Percentiles rank a stretch among this genome's conserved stretches.
Evolutionary conservation across 176 grass and related monocot genomes (phyloP).

Genomic region (Pharus latifolius): DNA sequence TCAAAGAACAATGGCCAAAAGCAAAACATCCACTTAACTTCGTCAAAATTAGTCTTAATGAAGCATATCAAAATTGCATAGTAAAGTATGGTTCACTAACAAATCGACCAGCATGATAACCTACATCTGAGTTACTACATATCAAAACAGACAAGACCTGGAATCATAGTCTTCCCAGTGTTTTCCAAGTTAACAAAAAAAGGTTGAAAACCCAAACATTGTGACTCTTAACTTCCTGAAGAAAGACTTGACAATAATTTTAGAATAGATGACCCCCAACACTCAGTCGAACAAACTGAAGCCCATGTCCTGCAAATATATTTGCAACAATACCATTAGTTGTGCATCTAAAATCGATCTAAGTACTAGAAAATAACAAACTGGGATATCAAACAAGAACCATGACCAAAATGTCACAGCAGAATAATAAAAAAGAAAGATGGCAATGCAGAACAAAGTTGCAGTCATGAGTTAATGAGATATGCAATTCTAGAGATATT

Average conservation of each 20-base stretch:
- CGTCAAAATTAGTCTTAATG: neutral
- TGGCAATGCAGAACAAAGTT: no score
- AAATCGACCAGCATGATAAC: conserved; percentile 13
- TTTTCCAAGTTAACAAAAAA: conserved; percentile 10
- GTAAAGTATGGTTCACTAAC: conserved; percentile 16
- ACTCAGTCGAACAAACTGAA: conserved; percentile 41
- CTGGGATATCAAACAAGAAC: no score
- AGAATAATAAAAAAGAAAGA: no score
- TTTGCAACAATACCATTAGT: no score
- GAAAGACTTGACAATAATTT: neutral
- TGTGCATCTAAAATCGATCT: no score
- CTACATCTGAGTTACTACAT: conserved; percentile 18
- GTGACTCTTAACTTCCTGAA: neutral
- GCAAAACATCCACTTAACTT: neutral
- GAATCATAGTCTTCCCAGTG: conserved; percentile 8
- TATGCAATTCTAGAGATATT: no score
- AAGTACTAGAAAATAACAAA: no score
- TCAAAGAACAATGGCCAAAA: no score
- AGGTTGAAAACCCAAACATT: conserved; percentile 12
- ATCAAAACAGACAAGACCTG: neutral
- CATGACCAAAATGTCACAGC: no score
- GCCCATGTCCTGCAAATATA: conserved; percentile 36
- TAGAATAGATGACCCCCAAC: neutral
- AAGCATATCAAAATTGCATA: neutral
- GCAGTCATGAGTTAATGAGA: no score